A percentile compares a stretch with the other conserved stretches of the same genome.
phyloP scores from a whole-genome alignment of 2,329 filamentous ascomycete genomes.

The Phialophora chinensis region DNA sequence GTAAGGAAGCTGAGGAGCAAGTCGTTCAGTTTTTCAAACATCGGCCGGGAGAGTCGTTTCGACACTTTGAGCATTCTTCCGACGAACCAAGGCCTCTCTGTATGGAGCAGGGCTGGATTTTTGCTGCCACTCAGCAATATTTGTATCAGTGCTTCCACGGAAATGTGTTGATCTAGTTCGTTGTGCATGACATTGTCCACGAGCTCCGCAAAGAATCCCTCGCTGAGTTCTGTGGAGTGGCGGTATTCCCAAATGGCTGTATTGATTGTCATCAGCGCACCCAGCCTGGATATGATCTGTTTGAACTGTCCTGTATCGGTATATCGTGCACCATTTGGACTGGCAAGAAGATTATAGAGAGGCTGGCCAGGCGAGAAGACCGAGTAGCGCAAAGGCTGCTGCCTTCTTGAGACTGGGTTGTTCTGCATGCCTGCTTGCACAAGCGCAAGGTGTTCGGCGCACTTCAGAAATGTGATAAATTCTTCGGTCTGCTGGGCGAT shows the following conservation, averaged over 20 bases:
- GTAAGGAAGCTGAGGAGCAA: constrained; percentile 47
- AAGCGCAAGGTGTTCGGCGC: constrained; percentile 47
- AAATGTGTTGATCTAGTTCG: constrained; percentile 47
- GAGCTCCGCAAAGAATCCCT: constrained; percentile 45
- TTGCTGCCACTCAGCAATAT: constrained; percentile 48
- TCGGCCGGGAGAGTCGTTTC: constrained; percentile 45
- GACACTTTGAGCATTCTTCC: constrained; percentile 50
- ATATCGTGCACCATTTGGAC: constrained; percentile 45
- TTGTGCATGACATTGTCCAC: constrained; percentile 44
- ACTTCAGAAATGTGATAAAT: constrained; percentile 48
- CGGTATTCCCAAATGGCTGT: constrained; percentile 51
- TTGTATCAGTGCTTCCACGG: constrained; percentile 48
- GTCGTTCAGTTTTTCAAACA: constrained; percentile 47
- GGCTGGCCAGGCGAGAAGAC: constrained; percentile 44
- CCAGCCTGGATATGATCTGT: constrained; percentile 47
- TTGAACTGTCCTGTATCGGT: constrained; percentile 48
- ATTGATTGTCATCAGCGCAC: constrained; percentile 48
- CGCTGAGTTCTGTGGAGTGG: constrained; percentile 41
- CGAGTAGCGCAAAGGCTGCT: constrained; percentile 40
- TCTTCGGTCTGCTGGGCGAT: constrained; percentile 46
- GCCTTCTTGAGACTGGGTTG: constrained; percentile 33
- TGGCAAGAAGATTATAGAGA: constrained; percentile 44
- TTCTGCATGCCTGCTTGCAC: constrained; percentile 38
- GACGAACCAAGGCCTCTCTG: constrained; percentile 48
- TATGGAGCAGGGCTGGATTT: constrained; percentile 35